Base-by-base conservation (phyloP, 2,329 filamentous ascomycete species). In the Xylariaceae sp. region DNA sequence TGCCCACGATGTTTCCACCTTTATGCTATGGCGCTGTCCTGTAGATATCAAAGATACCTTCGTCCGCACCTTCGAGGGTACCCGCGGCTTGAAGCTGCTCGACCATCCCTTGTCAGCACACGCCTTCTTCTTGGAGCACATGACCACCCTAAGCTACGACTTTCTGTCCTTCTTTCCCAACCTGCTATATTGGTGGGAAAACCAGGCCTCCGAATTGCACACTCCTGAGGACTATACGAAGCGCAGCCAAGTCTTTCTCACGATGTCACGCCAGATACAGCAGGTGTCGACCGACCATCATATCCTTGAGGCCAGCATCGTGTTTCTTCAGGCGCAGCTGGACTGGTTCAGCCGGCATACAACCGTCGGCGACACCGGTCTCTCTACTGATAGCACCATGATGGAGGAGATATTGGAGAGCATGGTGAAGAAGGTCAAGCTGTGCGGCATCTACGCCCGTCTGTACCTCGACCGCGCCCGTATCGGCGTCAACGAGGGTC, bases 401-500 rank as follows among this genome's bases (percentile, higher is more conserved):
- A 33, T n/a, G 19, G 29, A 33, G 9, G 37, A 37, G 26, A 39
- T 33, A 19, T 39, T 39, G 16, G 25, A 31, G 23, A 32, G 36
- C 24, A 14, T 39, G 1, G 16, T n/a, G 11, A 18, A 19, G 19
- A 33, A 39, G 15, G 37, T 39, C 12, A 37, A 25, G 11, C 33
- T 36, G 13, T 22, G 36, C 15, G 27, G 30, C 11, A 23, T 29
- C n/a, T 39, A 39, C 16, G 32, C 37, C 12, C 29, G 18, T 12
- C 37, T 39, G 12, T 36, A 39, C 17, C 27, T 39, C 5, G 37
- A 39, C 29, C 37, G 37, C 30, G 33, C 33, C 33, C 36, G 36
- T 29, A 39, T 39, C 22, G 37, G 33, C 3, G 29, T 39, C 18
- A 30, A 36, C 22, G 37, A 39, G 30, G 36, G 37, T 29, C 36